A percentile compares a stretch with the other conserved stretches of the same genome.
Conservation (phyloP, 331 rosid genomes). For the Spiraea crenata region DNA sequence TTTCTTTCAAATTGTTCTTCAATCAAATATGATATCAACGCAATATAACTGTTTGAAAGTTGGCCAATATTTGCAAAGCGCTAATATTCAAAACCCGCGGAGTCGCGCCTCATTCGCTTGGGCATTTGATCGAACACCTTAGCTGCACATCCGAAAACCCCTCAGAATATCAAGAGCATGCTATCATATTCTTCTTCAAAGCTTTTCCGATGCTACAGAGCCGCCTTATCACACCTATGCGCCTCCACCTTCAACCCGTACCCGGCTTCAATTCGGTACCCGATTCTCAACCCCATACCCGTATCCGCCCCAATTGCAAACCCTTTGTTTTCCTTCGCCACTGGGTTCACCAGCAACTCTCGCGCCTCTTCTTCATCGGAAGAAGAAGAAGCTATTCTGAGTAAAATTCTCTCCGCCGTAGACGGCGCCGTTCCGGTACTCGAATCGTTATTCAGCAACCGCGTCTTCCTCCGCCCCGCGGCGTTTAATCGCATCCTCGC, state of each 20-base stretch:
- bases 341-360: constrained; percentile 26
- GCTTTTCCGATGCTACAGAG: constrained; percentile 10
- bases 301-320: constrained; percentile 14
- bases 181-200: neutral
- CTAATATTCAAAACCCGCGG: neutral
- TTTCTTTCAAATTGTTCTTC: too few relatives aligned
- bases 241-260: neutral
- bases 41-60: too few relatives aligned
- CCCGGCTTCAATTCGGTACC: neutral
- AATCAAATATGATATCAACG: too few relatives aligned
- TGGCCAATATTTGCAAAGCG: neutral
- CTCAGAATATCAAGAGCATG: neutral
- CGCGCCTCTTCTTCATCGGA: constrained; percentile 35
- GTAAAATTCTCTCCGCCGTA: constrained; percentile 38
- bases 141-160: neutral
- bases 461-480: constrained; percentile 29
- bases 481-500: constrained; percentile 41
- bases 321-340: constrained; percentile 26
- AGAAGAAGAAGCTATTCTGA: constrained; percentile 35
- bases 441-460: constrained; percentile 38
- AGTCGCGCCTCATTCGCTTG: neutral
- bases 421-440: constrained; percentile 43
- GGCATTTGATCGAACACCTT: constrained; percentile 8
- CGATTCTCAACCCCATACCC: constrained; percentile 11
- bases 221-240: neutral